Conservation (phyloP, 805 yeast genomes). For the Wickerhamomyces strasburgensis region DNA sequence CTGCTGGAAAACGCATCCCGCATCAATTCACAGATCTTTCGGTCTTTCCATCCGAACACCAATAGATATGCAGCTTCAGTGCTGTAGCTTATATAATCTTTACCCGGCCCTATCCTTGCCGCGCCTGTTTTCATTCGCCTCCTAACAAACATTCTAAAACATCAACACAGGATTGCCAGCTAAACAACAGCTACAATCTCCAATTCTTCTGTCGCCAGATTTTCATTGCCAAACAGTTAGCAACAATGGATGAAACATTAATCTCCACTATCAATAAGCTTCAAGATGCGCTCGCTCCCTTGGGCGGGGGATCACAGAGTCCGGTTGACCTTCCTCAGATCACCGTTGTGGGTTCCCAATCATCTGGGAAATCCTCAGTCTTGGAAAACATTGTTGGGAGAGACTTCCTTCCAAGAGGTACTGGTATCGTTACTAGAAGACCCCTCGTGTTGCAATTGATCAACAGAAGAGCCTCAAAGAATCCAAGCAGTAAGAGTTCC, state of each 20-base stretch:
- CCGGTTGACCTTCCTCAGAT: constrained; percentile 91
- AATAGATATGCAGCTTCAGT: too few relatives aligned
- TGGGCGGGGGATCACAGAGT: constrained; percentile 73
- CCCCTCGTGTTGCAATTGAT: constrained; percentile 80
- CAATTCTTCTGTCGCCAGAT: neutral
- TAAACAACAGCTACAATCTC: neutral
- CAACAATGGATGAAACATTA: constrained; percentile 64
- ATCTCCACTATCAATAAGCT: constrained; percentile 74
- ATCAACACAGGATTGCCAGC: neutral
- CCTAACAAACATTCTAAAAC: too few relatives aligned
- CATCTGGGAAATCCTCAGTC: constrained; percentile 85
- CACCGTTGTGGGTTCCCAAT: constrained; percentile 93
- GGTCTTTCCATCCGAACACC: too few relatives aligned
- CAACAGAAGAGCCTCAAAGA: constrained; percentile 50
- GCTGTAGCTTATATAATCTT: too few relatives aligned
- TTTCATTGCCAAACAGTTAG: constrained; percentile 1
- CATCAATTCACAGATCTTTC: too few relatives aligned
- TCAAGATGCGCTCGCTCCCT: constrained; percentile 83
- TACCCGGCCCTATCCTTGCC: too few relatives aligned
- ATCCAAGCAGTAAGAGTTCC: constrained; percentile 18
- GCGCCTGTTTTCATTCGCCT: too few relatives aligned
- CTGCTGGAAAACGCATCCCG: too few relatives aligned
- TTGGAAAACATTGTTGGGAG: constrained; percentile 88
- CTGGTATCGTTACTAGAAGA: constrained; percentile 89
- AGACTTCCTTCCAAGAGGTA: constrained; percentile 87